Conservation (phyloP, 73 alveolate genomes). For the Paramecium sexaurelia region DNA sequence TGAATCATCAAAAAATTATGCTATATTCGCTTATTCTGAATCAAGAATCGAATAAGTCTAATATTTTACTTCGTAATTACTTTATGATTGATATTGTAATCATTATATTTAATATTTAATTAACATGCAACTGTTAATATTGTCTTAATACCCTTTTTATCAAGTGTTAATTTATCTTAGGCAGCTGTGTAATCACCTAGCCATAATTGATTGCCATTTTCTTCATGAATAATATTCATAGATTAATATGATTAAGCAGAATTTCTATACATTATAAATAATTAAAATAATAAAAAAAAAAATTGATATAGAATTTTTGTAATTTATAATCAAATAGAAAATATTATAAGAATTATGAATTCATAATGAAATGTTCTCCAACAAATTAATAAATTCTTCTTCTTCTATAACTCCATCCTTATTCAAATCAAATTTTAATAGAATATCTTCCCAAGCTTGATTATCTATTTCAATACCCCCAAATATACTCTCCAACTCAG, state of each 20-base stretch:
- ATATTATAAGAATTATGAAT: background rate
- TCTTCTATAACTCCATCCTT: constrained; percentile 13
- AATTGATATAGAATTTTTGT: background rate
- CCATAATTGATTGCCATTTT: constrained; percentile 33
- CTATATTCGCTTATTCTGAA: constrained; percentile 17
- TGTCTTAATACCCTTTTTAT: constrained; percentile 40
- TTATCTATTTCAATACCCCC: constrained; percentile 49
- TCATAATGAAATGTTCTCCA: constrained; percentile 36
- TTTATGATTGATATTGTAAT: constrained; percentile 6
- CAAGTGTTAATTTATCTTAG: constrained; percentile 44
- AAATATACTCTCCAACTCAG: background rate
- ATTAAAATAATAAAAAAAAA: background rate
- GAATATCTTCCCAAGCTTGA: constrained; percentile 31
- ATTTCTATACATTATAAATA: constrained; percentile 13
- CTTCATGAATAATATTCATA: constrained; percentile 52
- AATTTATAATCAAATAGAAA: background rate
- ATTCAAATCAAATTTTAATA: background rate
- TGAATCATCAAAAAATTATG: constrained; percentile 45
- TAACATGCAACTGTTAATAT: constrained; percentile 57
- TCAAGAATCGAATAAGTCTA: constrained; percentile 48
- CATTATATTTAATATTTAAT: constrained; percentile 38
- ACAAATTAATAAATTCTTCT: constrained; percentile 4
- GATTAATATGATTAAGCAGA: background rate
- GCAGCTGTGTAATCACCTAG: constrained; percentile 72
- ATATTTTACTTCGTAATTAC: background rate